Conservation (phyloP, 495 filamentous ascomycete genomes). For the Penicillium turbatum region DNA sequence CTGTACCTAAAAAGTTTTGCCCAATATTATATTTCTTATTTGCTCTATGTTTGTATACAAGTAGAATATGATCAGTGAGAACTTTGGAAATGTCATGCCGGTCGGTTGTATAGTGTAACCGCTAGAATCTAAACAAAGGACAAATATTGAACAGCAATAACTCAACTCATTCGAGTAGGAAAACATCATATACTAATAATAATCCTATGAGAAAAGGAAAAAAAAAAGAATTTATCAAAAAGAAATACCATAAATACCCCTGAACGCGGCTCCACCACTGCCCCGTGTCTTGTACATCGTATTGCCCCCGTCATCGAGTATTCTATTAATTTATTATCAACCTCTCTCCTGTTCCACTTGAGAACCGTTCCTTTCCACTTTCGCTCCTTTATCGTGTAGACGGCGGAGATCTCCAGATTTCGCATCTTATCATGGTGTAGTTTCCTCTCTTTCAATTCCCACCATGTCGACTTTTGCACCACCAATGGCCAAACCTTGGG, state of each 20-base stretch:
- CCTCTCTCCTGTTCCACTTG: constrained; percentile 1
- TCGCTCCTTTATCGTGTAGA: constrained; percentile 4
- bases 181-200: background rate
- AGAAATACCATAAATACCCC: constrained; percentile 2
- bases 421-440: constrained; percentile 12
- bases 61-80: background rate
- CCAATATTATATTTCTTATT: background rate
- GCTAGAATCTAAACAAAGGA: background rate
- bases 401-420: constrained; percentile 11
- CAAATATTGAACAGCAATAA: background rate
- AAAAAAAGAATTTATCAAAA: background rate
- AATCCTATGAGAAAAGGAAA: background rate
- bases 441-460: constrained; percentile 2
- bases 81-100: too few relatives aligned
- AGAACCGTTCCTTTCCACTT: constrained; percentile 7
- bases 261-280: constrained; percentile 4
- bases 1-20: background rate
- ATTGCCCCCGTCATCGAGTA: constrained; percentile 3
- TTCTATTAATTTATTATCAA: constrained; percentile 11
- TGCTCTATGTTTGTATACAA: background rate
- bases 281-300: constrained; percentile 4
- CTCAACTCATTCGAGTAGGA: too few relatives aligned
- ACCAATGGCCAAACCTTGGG: constrained; percentile 14
- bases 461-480: constrained; percentile 7
- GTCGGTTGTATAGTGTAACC: background rate